Percentiles rank a stretch among this genome's conserved stretches.
Conservation (phyloP, 306 rosid species). For the Dicorynia guianensis region DNA sequence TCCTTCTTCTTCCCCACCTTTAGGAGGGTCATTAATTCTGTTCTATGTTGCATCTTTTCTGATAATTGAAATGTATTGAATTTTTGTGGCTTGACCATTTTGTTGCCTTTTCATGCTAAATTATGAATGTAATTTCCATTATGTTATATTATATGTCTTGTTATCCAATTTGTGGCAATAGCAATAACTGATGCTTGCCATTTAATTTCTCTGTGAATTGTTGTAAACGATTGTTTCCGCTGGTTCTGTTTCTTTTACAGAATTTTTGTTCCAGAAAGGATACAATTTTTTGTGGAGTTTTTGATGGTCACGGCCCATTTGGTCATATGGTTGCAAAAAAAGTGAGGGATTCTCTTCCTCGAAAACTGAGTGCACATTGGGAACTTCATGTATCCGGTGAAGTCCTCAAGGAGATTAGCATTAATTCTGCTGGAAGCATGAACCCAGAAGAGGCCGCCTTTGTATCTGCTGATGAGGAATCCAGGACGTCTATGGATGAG, state of each 20-base stretch:
- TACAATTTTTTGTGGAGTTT: conserved; percentile 85
- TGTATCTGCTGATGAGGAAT: conserved; percentile 75
- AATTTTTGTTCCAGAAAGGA: conserved; percentile 91
- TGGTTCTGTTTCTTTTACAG: conserved; percentile 53
- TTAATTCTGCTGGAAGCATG: conserved; percentile 68
- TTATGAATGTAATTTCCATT: not conserved
- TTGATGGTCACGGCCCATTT: conserved; percentile 96
- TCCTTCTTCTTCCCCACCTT: not conserved
- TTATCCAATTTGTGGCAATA: not conserved
- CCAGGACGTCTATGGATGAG: conserved; percentile 58
- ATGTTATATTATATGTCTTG: not conserved
- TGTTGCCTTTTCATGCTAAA: not conserved
- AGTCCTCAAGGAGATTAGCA: conserved; percentile 75
- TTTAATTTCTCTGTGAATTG: conserved; percentile 8
- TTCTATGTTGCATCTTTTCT: not conserved
- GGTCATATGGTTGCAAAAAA: conserved; percentile 95
- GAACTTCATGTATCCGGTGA: conserved; percentile 64
- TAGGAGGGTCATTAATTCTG: not conserved
- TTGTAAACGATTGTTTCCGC: conserved; percentile 27
- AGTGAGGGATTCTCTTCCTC: conserved; percentile 85
- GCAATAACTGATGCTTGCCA: conserved; percentile 21
- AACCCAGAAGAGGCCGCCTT: conserved; percentile 69
- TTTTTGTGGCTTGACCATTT: not conserved
- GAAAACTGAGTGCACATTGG: conserved; percentile 82
- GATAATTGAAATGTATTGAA: not conserved